Percentiles rank a stretch among this genome's conserved stretches.
These are phyloP conservation scores for Fusarium begoniae DNA, from an alignment of 2,329 filamentous ascomycete genomes.

Conservation along the genomic window DNA sequence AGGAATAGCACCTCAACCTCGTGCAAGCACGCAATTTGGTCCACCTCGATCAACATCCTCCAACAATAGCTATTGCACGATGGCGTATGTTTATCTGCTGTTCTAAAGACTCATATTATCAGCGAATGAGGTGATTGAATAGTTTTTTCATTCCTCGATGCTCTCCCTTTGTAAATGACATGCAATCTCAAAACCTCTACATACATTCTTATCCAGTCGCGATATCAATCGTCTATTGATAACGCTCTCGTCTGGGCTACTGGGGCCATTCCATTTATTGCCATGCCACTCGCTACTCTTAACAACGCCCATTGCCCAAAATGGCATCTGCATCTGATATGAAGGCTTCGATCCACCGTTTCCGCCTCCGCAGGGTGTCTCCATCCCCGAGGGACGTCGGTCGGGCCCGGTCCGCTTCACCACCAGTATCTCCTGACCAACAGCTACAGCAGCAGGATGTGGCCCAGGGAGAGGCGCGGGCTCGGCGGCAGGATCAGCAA, in stretches of 20 bases:
- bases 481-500: constrained; percentile 4
- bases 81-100: constrained; percentile 12
- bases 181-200: background rate
- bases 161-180: background rate
- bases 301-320: constrained; percentile 19
- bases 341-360: constrained; percentile 42
- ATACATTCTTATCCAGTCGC: background rate
- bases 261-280: background rate
- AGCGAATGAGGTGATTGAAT: background rate
- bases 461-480: constrained; percentile 34
- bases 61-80: constrained; percentile 17
- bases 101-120: constrained; percentile 1
- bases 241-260: background rate
- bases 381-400: constrained; percentile 35
- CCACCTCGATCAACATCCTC: constrained; percentile 26
- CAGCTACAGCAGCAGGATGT: constrained; percentile 5
- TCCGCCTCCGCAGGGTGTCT: constrained; percentile 40
- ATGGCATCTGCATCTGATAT: constrained; percentile 42
- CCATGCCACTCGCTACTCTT: constrained; percentile 16
- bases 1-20: background rate
- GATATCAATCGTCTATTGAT: background rate
- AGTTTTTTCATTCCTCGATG: background rate
- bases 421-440: constrained; percentile 32
- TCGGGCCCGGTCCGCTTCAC: constrained; percentile 44
- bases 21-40: constrained; percentile 41